Base-by-base conservation (phyloP, 2,329 filamentous ascomycete genomes). In the Cladophialophora exuberans region DNA sequence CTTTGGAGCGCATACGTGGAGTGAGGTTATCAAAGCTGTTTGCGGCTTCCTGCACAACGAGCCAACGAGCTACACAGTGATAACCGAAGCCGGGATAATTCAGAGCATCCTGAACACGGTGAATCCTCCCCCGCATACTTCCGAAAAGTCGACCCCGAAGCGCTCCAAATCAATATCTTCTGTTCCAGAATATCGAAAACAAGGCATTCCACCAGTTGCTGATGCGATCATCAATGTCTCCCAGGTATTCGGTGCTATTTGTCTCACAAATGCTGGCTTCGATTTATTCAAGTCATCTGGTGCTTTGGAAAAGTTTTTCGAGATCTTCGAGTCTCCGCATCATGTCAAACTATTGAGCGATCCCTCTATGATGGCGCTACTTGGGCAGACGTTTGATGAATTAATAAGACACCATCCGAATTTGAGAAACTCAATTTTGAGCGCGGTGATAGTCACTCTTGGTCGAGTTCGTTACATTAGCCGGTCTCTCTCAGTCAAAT, bases 11-110 rank as follows among this genome's bases (percentile, higher is more conserved):
- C 87, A 94, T 56, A 90, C 97, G 4, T 99, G 94, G 94, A 96
- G 91, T 44, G 92, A 92, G 69, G 88, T 91, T 5, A 90, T 96
- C 59, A 92, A 87, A 51, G 93, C 97, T 53, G 78, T 99, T 46
- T 94, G 90, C 67, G 93, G 90, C 65, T 99, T 99, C 72, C 96
- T 99, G 65, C 95, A 99, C 73, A 97, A 97, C 68, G 94, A 99
- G 67, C 94, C 94, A 0, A 99, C 94, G 0, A 99, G 94, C 71
- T 99, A 96, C 70, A 88, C 90, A 23, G 90, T 96, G 20, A 94
- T 99, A 62, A 90, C 90, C 11, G 94, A 99, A 73, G 93, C 94
- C 46, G 91, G 91, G 18, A 81, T 99, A 64, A 92, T 94, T 66
- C 88, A 88, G 68, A 89, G 86, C 47, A 88, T 97, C 55, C 79